These are phyloP conservation scores for Aspergillus latus DNA, from an alignment of 2,329 filamentous ascomycete genomes.

Conservation along the genomic window DNA sequence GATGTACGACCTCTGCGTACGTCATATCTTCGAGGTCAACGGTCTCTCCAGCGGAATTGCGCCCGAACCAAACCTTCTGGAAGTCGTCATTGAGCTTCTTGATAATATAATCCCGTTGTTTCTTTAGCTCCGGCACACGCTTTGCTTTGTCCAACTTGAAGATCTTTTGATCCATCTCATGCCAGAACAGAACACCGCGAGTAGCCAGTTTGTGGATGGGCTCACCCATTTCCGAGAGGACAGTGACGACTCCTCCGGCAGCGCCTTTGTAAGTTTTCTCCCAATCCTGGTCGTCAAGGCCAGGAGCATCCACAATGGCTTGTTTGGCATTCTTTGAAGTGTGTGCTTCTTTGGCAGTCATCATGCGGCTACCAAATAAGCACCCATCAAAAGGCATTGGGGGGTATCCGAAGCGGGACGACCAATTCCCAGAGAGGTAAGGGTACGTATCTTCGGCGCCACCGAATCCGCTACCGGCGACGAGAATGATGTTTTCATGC, in stretches of 20 bases:
- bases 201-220: slow-evolving; percentile 99
- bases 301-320: slow-evolving; percentile 82
- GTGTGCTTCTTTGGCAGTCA: slow-evolving; percentile 88
- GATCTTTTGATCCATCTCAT: slow-evolving; percentile 98
- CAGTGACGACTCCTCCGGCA: slow-evolving; percentile 91
- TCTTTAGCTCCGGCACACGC: slow-evolving; percentile 81
- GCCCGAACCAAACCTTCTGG: slow-evolving; percentile 95
- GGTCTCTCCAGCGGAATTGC: slow-evolving; percentile 74
- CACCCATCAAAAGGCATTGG: slow-evolving; percentile 93
- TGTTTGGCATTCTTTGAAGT: slow-evolving; percentile 85
- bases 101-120: slow-evolving; percentile 87
- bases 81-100: slow-evolving; percentile 94
- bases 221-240: slow-evolving; percentile 98
- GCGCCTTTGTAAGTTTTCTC: slow-evolving; percentile 90
- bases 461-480: slow-evolving; percentile 88
- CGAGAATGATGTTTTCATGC: slow-evolving; percentile 79
- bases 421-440: slow-evolving; percentile 85
- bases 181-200: slow-evolving; percentile 93
- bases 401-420: slow-evolving; percentile 80
- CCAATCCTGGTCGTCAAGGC: slow-evolving; percentile 80
- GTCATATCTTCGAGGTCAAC: slow-evolving; percentile 96
- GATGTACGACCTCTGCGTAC: slow-evolving; percentile 80
- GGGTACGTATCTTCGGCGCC: slow-evolving; percentile 87
- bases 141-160: slow-evolving; percentile 96
- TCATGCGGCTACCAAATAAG: slow-evolving; percentile 87